Evolutionary conservation across 345 rosid genomes (phyloP), one percentile per base, ranked within the genome.

Genomic region (Euphorbia pulcherrima): DNA sequence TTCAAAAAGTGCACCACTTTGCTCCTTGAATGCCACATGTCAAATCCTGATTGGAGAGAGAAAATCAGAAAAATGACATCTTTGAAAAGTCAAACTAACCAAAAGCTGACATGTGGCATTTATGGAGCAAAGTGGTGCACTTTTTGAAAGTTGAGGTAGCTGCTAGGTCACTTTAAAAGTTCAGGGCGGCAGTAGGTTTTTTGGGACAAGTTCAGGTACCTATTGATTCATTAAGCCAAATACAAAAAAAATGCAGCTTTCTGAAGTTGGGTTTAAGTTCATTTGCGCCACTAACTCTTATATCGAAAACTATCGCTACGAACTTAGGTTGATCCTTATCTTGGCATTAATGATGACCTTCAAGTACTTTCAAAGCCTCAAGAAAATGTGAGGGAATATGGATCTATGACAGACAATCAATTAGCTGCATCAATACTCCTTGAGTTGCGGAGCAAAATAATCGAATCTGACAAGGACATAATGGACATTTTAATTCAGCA

Each of bases 281-380:
- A 60, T 41, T 62, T 27, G 17, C 13, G 28, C 33, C 55, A 27
- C 24, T 27, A 17, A 4, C 39, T 46, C 24, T 46, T 63, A 47
- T 0, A 3, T 8, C 1, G 20, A 17, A 18, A 18, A 2, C 10
- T 27, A 24, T 14, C 24, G 58, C 26, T 50, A 17, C 47, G 11
- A 64, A 57, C 28, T 59, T 87, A 94, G 99, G 81, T 83, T 60
- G 97, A 91, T 85, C 97, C 99, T 62, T 84, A 75, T 80, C 76
- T 91, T 56, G 83, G 86, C 65, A 87, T 87, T 44, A 76, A 83
- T 18, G 83, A 86, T 71, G 90, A 88, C 77, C 77, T 85, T 64
- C 95, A 89, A 78, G 80, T 94, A 61, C 81, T 75, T n/a, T 70
- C 75, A 46, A 91, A 80, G 75, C 86, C 96, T 69, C 85, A 77